Evolutionary conservation across 208 protist species (phyloP), one percentile per base, ranked within the genome.

Genomic region (Wallacemonas sp.): DNA sequence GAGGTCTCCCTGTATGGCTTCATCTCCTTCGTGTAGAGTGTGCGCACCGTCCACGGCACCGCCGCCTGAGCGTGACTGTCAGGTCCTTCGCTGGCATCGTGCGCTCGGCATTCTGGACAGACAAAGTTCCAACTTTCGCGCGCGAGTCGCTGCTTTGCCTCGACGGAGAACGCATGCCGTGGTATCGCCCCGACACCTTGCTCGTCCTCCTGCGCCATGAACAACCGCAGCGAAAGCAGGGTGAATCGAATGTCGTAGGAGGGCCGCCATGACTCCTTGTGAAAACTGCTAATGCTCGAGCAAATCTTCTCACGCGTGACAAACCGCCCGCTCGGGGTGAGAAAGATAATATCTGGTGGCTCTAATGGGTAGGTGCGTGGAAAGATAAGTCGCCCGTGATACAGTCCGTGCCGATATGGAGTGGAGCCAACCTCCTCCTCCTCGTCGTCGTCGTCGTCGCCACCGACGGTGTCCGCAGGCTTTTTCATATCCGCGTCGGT

Each of bases 311-410:
- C 81, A 22, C 81, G 48, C 14, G 79, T 65, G 50, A 91, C 67
- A 64, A 97, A 98, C 29, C 94, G 81, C 18, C 94, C 94, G 61
- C 73, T 97, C 10, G 79, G 81, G 29, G 94, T 98, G 42, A 97
- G 70, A 44, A 98, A 93, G 20, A 93, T 36, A 59, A 97, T 85
- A 61, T 97, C 90, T 10, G 95, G 93, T 45, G 93, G 90, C 45
- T 70, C 70, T 26, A 93, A 85, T 2, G 95, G 95, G 69, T 97
- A 97, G 63, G 91, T 80, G 61, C 62, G 64, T n/a, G 89, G 77
- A 55, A 97, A 92, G 25, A 81, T 49, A 12, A 97, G 74, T 2
- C 63, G 72, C 12, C 92, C 93, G 72, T 97, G 91, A 77, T 98
- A 98, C 29, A 96, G 29, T 25, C 93, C 95, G 0, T 92, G 65